Percentiles rank a stretch among this genome's conserved stretches.
These are phyloP conservation scores for Mucor plumbeus DNA, from an alignment of 371 early-diverging fungal species.

Conservation along the genomic window DNA sequence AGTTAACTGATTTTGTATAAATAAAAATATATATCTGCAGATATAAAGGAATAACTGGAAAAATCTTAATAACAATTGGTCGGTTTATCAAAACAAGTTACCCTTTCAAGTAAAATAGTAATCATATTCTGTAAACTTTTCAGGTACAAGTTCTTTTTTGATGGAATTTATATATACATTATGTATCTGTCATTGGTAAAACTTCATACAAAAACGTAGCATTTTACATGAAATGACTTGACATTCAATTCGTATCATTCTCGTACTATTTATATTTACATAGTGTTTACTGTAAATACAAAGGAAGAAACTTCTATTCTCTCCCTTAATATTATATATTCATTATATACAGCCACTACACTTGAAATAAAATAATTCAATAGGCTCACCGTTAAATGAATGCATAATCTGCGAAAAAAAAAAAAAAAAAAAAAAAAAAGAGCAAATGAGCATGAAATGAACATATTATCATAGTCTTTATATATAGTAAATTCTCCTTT, in stretches of 20 bases:
- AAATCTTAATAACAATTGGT: not conserved
- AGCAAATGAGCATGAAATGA: not conserved
- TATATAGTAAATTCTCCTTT: not conserved
- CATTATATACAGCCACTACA: not conserved
- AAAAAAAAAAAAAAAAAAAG: not conserved
- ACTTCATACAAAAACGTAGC: not conserved
- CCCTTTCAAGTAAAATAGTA: not conserved
- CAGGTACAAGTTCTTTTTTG: not conserved
- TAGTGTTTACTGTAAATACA: not conserved
- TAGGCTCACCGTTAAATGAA: not conserved
- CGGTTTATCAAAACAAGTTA: not conserved
- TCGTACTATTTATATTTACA: not conserved
- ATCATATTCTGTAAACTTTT: not conserved
- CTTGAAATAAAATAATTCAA: not conserved
- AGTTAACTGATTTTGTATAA: not conserved
- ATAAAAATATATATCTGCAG: conserved; percentile 1
- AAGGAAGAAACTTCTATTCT: not conserved
- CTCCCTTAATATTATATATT: not conserved
- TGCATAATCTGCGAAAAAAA: not conserved
- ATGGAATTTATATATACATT: too few relatives aligned
- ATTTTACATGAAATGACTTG: conserved; percentile 2
- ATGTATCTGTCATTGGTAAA: too few relatives aligned
- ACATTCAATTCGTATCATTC: not conserved
- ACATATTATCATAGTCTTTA: not conserved
- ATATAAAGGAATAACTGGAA: not conserved